Percentiles rank a stretch among this genome's conserved stretches.
These are phyloP conservation scores for Funneliformis geosporum DNA, from an alignment of 192 early-diverging fungal species.

Conservation along the genomic window DNA sequence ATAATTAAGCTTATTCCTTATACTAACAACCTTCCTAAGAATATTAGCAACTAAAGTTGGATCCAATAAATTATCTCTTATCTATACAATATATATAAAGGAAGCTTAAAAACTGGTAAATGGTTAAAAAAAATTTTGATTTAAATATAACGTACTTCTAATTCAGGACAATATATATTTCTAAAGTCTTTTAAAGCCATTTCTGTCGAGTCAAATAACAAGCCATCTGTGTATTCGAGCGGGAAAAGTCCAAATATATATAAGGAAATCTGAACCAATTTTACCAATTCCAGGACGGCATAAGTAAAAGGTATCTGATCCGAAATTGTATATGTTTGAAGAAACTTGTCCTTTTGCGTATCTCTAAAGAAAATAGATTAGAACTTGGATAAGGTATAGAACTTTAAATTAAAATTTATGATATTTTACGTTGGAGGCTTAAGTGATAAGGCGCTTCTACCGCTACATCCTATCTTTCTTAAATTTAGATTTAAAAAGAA, in stretches of 20 bases:
- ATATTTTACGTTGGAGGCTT: constrained; percentile 39
- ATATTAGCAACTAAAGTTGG: constrained; percentile 43
- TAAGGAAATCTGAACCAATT: constrained; percentile 42
- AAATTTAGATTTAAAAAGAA: constrained; percentile 49
- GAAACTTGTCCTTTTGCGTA: constrained; percentile 45
- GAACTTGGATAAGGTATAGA: background rate
- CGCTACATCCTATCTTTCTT: constrained; percentile 42
- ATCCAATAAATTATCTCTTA: constrained; percentile 44
- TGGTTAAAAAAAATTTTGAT: background rate
- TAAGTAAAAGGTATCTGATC: constrained; percentile 39
- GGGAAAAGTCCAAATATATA: constrained; percentile 38
- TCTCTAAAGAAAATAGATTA: constrained; percentile 32
- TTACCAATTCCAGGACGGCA: constrained; percentile 44
- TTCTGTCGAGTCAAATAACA: constrained; percentile 44
- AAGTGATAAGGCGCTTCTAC: constrained; percentile 43
- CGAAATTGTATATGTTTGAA: constrained; percentile 42
- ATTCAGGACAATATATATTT: constrained; percentile 30
- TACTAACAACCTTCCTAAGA: constrained; percentile 41
- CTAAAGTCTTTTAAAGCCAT: constrained; percentile 38
- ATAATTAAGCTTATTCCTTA: constrained; percentile 44
- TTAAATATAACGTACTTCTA: constrained; percentile 5
- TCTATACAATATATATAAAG: constrained; percentile 6
- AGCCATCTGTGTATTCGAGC: constrained; percentile 42
- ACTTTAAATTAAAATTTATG: background rate
- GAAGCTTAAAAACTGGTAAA: background rate